These are phyloP conservation scores for Quercus suber DNA, from an alignment of 306 rosid species.

Conservation along the genomic window DNA sequence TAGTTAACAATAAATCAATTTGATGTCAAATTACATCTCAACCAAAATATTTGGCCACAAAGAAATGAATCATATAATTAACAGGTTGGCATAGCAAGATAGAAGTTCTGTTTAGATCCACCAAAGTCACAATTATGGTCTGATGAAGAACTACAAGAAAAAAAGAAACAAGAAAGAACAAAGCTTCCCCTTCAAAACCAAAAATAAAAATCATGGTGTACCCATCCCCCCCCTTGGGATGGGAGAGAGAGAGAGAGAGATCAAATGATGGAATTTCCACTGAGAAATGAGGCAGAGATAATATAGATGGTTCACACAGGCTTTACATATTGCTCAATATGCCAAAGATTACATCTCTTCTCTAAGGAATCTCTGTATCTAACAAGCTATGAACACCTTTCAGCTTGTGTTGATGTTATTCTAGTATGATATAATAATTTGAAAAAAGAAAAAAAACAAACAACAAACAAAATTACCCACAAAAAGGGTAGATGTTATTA, in stretches of 20 bases:
- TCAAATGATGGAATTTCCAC: not conserved
- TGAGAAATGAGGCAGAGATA: not conserved
- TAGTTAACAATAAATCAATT: not conserved
- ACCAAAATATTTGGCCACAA: not conserved
- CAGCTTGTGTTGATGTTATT: not conserved
- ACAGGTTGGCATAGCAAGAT: not conserved
- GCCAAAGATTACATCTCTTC: no score
- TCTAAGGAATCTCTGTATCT: no score
- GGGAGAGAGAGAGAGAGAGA: not conserved
- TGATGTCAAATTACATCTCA: constrained; percentile 6
- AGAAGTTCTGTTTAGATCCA: not conserved
- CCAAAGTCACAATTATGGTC: not conserved
- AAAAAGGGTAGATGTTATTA: no score
- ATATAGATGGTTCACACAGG: not conserved
- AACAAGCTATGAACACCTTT: no score
- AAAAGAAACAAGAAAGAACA: not conserved
- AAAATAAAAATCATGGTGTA: not conserved
- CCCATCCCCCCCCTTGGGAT: no score
- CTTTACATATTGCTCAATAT: not conserved
- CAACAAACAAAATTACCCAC: no score
- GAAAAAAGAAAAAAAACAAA: no score
- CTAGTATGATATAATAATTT: no score
- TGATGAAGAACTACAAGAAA: not conserved
- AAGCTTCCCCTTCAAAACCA: not conserved
- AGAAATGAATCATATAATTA: not conserved